A percentile compares a stretch with the other conserved stretches of the same genome.
Evolutionary conservation across 352 stramenopile species (phyloP).

Genomic region (Phytopythium montanum): DNA sequence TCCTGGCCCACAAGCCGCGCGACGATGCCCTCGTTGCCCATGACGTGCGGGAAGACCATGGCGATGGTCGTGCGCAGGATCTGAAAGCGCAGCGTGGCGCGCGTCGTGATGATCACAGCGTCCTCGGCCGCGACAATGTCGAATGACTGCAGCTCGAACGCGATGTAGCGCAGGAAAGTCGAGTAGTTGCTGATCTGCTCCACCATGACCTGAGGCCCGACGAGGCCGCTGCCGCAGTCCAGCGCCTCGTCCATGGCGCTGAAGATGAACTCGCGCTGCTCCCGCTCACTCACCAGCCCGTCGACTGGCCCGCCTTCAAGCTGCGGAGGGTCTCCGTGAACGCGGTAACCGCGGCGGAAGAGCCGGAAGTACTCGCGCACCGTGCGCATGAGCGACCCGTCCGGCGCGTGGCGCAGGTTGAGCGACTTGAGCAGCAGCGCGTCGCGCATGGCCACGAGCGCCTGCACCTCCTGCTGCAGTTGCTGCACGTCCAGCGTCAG

Average conservation of each 20-base stretch:
- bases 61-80: constrained; percentile 42
- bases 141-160: constrained; percentile 20
- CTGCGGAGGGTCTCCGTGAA: neutral
- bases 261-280: constrained; percentile 31
- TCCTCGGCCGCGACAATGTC: constrained; percentile 32
- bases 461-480: constrained; percentile 24
- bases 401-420: constrained; percentile 9
- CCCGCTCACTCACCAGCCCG: constrained; percentile 13
- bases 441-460: constrained; percentile 17
- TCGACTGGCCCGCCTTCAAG: neutral
- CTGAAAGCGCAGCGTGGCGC: constrained; percentile 29
- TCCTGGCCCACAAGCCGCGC: constrained; percentile 35
- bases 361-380: constrained; percentile 14
- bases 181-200: constrained; percentile 45
- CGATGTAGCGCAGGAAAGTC: constrained; percentile 35
- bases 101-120: constrained; percentile 29
- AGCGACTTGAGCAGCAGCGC: neutral
- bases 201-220: constrained; percentile 28
- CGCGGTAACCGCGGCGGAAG: constrained; percentile 7
- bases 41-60: constrained; percentile 39
- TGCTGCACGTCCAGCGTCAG: constrained; percentile 34
- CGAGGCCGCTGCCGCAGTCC: constrained; percentile 29
- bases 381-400: constrained; percentile 6
- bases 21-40: constrained; percentile 34
- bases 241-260: constrained; percentile 33